Evolutionary conservation across 345 rosid genomes (phyloP), one percentile per base, ranked within the genome.

Genomic region (Bruguiera sexangula): DNA sequence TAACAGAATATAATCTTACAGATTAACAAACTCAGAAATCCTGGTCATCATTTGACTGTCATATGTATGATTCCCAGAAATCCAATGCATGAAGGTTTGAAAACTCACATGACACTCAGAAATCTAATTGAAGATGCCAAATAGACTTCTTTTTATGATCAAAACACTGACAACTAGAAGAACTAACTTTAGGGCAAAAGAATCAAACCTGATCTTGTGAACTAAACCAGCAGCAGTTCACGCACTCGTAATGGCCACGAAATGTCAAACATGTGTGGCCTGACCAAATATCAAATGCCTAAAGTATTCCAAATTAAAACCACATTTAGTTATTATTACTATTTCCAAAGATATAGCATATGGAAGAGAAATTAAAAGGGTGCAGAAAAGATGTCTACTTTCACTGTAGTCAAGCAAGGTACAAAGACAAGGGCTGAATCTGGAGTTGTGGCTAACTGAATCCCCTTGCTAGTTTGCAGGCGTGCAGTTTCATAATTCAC

Each of bases 231-330:
- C 96, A 91, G 67, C 89, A 82, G 81, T 88, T 89, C 72, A 87
- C 95, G 39, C 50, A 67, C 73, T 91, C 98, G n/a, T 87, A 91
- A 80, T 91, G 98, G 52, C 93, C 95, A 52, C 85, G 95, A 76
- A 91, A 83, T 63, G 83, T 75, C 82, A 78, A 54, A 51, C 58
- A 65, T 60, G 87, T 83, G 79, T 70, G 87, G 55, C 97, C 95
- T 63, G 97, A 84, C 93, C 97, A 94, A 68, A 88, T 48, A 80
- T 88, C 93, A 78, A 91, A 88, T 63, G 87, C 93, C 97, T 94
- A 66, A 16, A 60, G 65, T 78, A 75, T 65, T 31, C 55, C 66
- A 67, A 16, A 50, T 34, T 55, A 60, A 6, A 26, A 60, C 58
- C 19, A 15, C 30, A 29, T 19, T 55, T 27, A 58, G 43, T 27